A percentile compares a stretch with the other conserved stretches of the same genome.
phyloP scores from a whole-genome alignment of 768 basidiomycete genomes.

The Lentinula guzmanii region DNA sequence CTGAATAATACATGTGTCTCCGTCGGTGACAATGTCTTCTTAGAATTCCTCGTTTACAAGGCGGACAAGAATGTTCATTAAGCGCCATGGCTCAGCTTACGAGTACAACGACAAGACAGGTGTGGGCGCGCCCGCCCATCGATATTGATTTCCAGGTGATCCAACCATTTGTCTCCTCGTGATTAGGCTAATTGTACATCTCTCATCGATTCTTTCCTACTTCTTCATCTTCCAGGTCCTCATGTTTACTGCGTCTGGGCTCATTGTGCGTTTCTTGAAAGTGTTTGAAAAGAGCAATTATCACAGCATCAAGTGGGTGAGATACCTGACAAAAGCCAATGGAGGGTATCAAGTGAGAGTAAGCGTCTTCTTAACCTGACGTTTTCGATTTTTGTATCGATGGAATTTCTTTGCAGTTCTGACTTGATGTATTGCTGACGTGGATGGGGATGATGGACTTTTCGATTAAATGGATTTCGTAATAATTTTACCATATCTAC shows the following conservation, averaged over 20 bases:
- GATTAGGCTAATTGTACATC: not conserved
- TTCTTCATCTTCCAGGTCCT: conserved; percentile 44
- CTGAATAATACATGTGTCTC: not conserved
- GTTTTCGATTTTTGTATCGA: not conserved
- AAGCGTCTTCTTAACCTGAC: conserved; percentile 27
- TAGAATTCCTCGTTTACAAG: conserved; percentile 90
- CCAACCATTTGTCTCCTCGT: not conserved
- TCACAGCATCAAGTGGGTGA: conserved; percentile 92
- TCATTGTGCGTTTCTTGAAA: conserved; percentile 95
- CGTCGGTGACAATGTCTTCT: conserved; percentile 5
- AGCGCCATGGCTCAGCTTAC: conserved; percentile 79
- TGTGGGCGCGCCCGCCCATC: conserved; percentile 97
- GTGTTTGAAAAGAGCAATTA: conserved; percentile 97
- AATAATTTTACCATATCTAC: no score
- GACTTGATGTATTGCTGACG: not conserved
- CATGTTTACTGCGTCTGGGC: conserved; percentile 96
- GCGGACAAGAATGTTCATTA: conserved; percentile 85
- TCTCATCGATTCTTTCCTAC: not conserved
- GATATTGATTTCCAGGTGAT: conserved; percentile 88
- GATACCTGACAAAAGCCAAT: conserved; percentile 91
- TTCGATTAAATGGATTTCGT: not conserved
- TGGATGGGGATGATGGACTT: not conserved
- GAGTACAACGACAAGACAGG: conserved; percentile 85
- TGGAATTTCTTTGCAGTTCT: not conserved
- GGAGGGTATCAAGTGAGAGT: conserved; percentile 94